Conservation (phyloP, 176 grass and related monocot genomes). For the Hordeum vulgare region MorexV3_pseudomolecules_assembly NC_058518.1:127119205-127119704, state of each 20-base stretch:
- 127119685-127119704: too few species aligned
- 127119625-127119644: background rate
- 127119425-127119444: slow-evolving; percentile 61
- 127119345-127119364: slow-evolving; percentile 93
- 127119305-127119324: background rate
- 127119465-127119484: slow-evolving; percentile 26
- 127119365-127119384: slow-evolving; percentile 96
- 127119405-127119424: slow-evolving; percentile 41
- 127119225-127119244: slow-evolving; percentile 43
- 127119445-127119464: slow-evolving; percentile 52
- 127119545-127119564: background rate
- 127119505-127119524: background rate
- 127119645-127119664: background rate
- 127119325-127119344: slow-evolving; percentile 80
- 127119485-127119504: background rate
- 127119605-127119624: background rate
- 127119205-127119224: slow-evolving; percentile 46
- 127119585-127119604: background rate
- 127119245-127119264: slow-evolving; percentile 86
- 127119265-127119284: slow-evolving; percentile 47
- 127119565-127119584: background rate
- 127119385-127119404: slow-evolving; percentile 66
- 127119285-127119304: slow-evolving; percentile 32
- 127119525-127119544: slow-evolving; percentile 4
- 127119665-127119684: too few species aligned